phyloP scores from a whole-genome alignment of 2,329 filamentous ascomycete species.

The Hypoxylon sp. region DNA sequence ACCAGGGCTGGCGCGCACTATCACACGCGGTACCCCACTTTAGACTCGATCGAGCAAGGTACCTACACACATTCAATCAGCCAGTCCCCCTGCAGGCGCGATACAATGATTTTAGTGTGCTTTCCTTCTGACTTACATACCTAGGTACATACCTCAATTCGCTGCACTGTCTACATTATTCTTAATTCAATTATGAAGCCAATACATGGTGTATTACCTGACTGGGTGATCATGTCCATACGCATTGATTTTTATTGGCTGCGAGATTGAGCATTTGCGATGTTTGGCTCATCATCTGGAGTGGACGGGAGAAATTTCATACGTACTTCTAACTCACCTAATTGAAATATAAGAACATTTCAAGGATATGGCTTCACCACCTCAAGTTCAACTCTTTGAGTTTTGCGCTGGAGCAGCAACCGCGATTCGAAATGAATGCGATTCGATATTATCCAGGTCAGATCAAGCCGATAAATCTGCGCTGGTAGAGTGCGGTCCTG shows the following conservation, averaged over 20 bases:
- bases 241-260: neutral
- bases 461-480: slow-evolving; percentile 19
- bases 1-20: slow-evolving; percentile 5
- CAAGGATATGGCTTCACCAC: slow-evolving; percentile 19
- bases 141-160: too few relatives aligned
- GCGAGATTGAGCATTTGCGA: neutral
- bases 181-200: neutral
- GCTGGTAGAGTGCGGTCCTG: slow-evolving; percentile 45
- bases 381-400: slow-evolving; percentile 35
- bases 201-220: neutral
- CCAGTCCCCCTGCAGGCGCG: slow-evolving; percentile 6
- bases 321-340: neutral
- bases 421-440: slow-evolving; percentile 45
- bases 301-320: neutral
- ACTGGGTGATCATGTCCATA: slow-evolving; percentile 3
- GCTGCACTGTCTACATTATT: too few relatives aligned
- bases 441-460: slow-evolving; percentile 30
- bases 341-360: slow-evolving; percentile 13
- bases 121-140: neutral
- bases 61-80: slow-evolving; percentile 6
- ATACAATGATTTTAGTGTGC: neutral
- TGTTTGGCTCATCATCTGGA: neutral
- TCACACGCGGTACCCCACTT: slow-evolving; percentile 22
- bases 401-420: slow-evolving; percentile 43
- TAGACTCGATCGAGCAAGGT: slow-evolving; percentile 7